These are phyloP conservation scores for Aquilaria agallochum DNA, from an alignment of 441 rosid genomes.

Conservation along the genomic window DNA sequence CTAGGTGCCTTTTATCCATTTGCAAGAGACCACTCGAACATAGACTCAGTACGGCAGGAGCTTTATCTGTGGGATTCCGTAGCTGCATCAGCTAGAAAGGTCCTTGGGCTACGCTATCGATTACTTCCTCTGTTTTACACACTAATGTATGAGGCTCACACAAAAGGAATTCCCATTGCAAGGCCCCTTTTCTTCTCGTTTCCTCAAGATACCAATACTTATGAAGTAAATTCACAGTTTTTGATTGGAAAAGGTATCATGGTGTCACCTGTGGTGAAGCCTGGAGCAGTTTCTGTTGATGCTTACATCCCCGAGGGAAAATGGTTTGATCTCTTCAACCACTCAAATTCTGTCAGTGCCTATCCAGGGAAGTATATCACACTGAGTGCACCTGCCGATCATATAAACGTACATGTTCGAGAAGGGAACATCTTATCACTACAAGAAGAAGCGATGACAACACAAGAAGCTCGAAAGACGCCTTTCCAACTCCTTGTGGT, in stretches of 20 bases:
- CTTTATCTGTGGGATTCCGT: slow-evolving; percentile 80
- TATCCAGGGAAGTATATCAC: slow-evolving; percentile 29
- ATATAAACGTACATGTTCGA: slow-evolving; percentile 50
- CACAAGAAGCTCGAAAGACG: slow-evolving; percentile 45
- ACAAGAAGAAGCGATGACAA: slow-evolving; percentile 79
- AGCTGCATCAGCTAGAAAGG: slow-evolving; percentile 57
- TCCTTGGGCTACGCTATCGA: slow-evolving; percentile 58
- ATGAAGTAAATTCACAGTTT: slow-evolving; percentile 44
- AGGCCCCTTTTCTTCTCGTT: slow-evolving; percentile 77
- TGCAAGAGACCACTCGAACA: slow-evolving; percentile 56
- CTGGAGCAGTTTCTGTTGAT: slow-evolving; percentile 29
- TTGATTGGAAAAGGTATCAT: slow-evolving; percentile 50
- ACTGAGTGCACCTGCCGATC: slow-evolving; percentile 48
- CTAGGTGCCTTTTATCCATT: slow-evolving; percentile 82
- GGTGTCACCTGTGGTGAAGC: slow-evolving; percentile 47
- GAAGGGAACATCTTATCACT: slow-evolving; percentile 68
- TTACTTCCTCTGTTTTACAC: slow-evolving; percentile 69
- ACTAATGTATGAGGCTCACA: slow-evolving; percentile 56
- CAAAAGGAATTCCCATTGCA: slow-evolving; percentile 53
- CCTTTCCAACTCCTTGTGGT: slow-evolving; percentile 57
- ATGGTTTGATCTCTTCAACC: slow-evolving; percentile 60
- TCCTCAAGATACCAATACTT: slow-evolving; percentile 46
- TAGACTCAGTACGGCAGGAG: slow-evolving; percentile 34
- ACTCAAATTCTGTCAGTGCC: slow-evolving; percentile 31
- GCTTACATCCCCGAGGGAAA: slow-evolving; percentile 60